Evolutionary conservation across 495 filamentous ascomycete species (phyloP), one percentile per base, ranked within the genome.

Genomic region (Aspergillus ellipticus): DNA sequence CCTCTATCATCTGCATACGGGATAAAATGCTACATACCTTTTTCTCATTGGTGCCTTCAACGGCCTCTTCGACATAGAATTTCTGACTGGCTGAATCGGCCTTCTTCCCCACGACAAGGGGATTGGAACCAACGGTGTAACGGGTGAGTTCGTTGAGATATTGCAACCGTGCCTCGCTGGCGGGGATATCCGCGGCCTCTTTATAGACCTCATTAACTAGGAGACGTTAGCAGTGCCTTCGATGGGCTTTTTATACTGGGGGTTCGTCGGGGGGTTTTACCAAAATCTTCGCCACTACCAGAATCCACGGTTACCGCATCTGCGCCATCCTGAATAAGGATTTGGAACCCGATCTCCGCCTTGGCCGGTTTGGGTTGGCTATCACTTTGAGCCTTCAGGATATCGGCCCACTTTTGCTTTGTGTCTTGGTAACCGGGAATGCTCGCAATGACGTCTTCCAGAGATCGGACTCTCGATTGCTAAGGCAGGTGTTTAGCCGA

Each of bases 321-420:
- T 42, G 16, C 41, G n/a, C n/a, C n/a, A n/a, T n/a, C 13, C 6
- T 19, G 41, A 7, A 7, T n/a, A 2, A n/a, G 13, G 21, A 26
- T 24, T 20, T 26, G 9, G 43, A 47, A 47, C 7, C 24, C 20
- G 19, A 47, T 20, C 9, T 17, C 8, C 13, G 21, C 10, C 43
- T 28, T 22, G 13, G 43, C 10, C 4, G 2, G 0, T 3, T 5
- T 15, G 17, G 43, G 21, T 15, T 47, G 21, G 21, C 10, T 42
- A 1, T 42, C 6, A 1, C 11, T 42, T 1, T n/a, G 4, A n/a
- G 6, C 26, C 11, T 24, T 22, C 20, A 26, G 19, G 24, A 47
- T 47, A n/a, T 47, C 21, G 9, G 21, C 21, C 41, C 46, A 47
- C 19, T 54, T 54, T n/a, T 42, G 39, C 26, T 54, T 54, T 24